Evolutionary conservation across 768 basidiomycete genomes (phyloP), one percentile per base, ranked within the genome.

Genomic region (Suillus subaureus): DNA sequence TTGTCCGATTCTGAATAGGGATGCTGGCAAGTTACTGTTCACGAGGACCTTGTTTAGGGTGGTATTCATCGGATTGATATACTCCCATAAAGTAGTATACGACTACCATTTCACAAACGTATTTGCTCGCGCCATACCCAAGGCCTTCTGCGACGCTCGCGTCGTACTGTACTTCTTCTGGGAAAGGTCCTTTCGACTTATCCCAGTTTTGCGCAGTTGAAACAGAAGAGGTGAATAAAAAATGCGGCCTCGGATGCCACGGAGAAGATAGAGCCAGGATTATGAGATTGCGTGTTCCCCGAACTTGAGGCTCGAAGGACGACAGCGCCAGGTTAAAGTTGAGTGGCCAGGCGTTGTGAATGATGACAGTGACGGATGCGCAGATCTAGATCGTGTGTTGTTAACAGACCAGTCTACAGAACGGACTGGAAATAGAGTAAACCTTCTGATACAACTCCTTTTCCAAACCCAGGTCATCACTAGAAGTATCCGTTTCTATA

Each of bases 251-350:
- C 43, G n/a, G 11, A 47, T 47, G 21, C n/a, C 45, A 12, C 0
- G 66, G 62, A 7, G 68, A 47, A 23, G 75, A 61, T 85, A 74
- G 69, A 83, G 81, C 6, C 79, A 84, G 73, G 47, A 69, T 68
- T 7, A 73, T 58, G 0, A 79, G 70, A 43, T 81, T 79, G 6
- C 81, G 79, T 2, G 80, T 79, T 15, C 71, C 78, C 51, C 71
- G 74, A 21, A 84, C 73, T 57, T 74, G 81, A 4, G 79, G 69
- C 65, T 85, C 84, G 66, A 85, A 87, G 1, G 82, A 83, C 0
- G 77, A 70, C 42, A 85, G 74, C 12, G 80, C 76, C 15, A 84
- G 74, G 67, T 82, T 83, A 73, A 82, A 83, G 61, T 84, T 78
- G 54, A 84, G 72, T 16, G 72, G 75, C 83, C 83, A 84, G 2